Evolutionary conservation across 116 monocot species (phyloP), one percentile per base, ranked within the genome.

Genomic region (Phalaenopsis hybrid): DNA sequence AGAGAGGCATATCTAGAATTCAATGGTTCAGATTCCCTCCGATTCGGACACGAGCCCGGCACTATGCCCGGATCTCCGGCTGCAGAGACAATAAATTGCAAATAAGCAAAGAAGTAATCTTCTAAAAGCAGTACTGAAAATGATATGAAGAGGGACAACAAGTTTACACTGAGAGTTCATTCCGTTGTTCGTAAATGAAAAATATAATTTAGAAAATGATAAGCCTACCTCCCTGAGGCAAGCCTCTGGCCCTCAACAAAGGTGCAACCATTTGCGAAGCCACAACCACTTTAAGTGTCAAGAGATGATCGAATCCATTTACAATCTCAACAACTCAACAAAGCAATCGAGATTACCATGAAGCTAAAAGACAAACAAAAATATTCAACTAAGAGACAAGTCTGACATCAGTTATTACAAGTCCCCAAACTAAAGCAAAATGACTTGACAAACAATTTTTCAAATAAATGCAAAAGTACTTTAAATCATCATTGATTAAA

Each of bases 21-120:
- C 67, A 97, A 84, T 15, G 85, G 87, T 57, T 86, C 91, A 16
- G 97, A 97, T 83, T 97, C 97, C 84, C 91, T 90, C 76, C 97
- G 89, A 82, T 90, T 92, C 57, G 93, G 86, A 74, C 97, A 97
- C 20, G 91, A 89, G 18, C 94, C 93, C 75, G 87, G 86, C 25
- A 88, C 78, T 52, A 97, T 81, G 49, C 97, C 94, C 75, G 97
- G 94, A 90, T 97, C 97, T 77, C 97, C 97, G 86, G 93, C 97
- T 96, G 86, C 81, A 11, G 85, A 73, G 25, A 79, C 82, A 25
- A 44, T 5, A 61, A 74, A 79, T 34, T 80, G n/a, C 20, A 75
- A 45, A 75, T 75, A 48, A 75, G 18, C 46, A 46, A 17, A 75
- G 50, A 75, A 44, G 44, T 44, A 18, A 15, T 18, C 16, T 46